phyloP scores from a whole-genome alignment of 2,329 filamentous ascomycete species.

The Arthrinium puccinioides region DNA sequence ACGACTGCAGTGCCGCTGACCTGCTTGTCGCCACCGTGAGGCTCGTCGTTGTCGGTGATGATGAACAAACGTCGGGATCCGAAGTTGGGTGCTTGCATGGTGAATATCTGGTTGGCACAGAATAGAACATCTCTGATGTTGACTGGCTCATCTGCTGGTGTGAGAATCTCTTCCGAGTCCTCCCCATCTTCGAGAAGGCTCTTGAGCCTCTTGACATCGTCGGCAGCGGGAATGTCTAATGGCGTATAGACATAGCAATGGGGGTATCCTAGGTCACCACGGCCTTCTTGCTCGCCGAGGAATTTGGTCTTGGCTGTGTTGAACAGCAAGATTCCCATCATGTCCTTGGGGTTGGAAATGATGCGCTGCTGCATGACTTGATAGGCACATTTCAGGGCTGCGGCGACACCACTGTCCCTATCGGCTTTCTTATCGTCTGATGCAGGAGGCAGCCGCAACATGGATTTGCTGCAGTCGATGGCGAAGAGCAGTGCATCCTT shows the following conservation, averaged over 20 bases:
- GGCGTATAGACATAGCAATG: constrained; percentile 90
- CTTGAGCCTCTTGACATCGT: constrained; percentile 76
- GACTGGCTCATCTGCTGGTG: constrained; percentile 60
- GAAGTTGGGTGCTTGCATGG: constrained; percentile 90
- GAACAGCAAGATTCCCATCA: constrained; percentile 93
- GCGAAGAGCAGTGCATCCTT: constrained; percentile 99
- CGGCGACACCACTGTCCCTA: constrained; percentile 69
- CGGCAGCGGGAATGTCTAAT: constrained; percentile 77
- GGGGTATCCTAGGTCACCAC: constrained; percentile 62
- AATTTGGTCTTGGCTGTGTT: constrained; percentile 82
- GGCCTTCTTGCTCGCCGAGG: constrained; percentile 54
- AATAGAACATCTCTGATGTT: constrained; percentile 88
- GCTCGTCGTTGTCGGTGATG: constrained; percentile 89
- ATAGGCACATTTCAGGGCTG: constrained; percentile 89
- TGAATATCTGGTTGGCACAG: constrained; percentile 94
- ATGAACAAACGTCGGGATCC: constrained; percentile 89
- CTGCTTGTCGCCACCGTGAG: constrained; percentile 65
- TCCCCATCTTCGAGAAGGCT: constrained; percentile 72
- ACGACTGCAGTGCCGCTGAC: constrained; percentile 72
- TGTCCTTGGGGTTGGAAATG: constrained; percentile 91
- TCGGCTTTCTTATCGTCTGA: constrained; percentile 68
- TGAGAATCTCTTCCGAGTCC: constrained; percentile 60
- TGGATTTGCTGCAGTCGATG: constrained; percentile 84
- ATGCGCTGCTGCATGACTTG: constrained; percentile 97
- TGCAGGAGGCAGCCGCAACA: constrained; percentile 63